Evolutionary conservation across 441 rosid genomes (phyloP).

Genomic region (Biscutella laevigata): DNA sequence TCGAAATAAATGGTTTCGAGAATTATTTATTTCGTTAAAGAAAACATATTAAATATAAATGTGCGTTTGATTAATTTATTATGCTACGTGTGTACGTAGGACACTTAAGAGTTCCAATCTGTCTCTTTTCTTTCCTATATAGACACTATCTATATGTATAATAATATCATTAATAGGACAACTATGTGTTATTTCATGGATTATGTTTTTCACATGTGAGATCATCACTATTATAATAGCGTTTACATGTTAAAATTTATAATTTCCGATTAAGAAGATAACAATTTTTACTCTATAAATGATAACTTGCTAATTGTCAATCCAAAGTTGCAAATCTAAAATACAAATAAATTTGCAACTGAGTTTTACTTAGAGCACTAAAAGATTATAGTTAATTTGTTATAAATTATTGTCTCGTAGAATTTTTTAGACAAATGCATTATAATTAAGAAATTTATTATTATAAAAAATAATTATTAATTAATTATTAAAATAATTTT

Average conservation of each 20-base stretch:
- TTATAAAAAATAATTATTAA: too few species aligned
- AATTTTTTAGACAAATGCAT: too few species aligned
- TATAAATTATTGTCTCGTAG: too few species aligned
- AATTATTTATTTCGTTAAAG: too few species aligned
- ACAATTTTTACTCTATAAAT: too few species aligned
- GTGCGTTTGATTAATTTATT: neutral
- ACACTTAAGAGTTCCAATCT: constrained; percentile 5
- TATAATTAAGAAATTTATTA: too few species aligned
- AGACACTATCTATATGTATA: neutral
- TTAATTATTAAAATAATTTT: too few species aligned
- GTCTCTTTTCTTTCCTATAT: neutral
- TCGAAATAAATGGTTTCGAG: neutral
- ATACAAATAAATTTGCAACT: neutral
- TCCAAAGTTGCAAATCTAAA: neutral
- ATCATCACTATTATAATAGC: too few species aligned
- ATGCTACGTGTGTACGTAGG: neutral
- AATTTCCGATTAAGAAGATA: too few species aligned
- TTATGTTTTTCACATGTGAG: neutral
- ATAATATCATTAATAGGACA: neutral
- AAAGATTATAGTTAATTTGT: neutral
- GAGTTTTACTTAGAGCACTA: neutral
- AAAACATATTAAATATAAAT: neutral
- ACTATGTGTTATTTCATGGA: too few species aligned
- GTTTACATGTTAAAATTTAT: too few species aligned
- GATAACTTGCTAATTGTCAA: neutral